These are phyloP conservation scores for Tulasnella calospora DNA, from an alignment of 768 basidiomycete species.

Conservation along the genomic window DNA sequence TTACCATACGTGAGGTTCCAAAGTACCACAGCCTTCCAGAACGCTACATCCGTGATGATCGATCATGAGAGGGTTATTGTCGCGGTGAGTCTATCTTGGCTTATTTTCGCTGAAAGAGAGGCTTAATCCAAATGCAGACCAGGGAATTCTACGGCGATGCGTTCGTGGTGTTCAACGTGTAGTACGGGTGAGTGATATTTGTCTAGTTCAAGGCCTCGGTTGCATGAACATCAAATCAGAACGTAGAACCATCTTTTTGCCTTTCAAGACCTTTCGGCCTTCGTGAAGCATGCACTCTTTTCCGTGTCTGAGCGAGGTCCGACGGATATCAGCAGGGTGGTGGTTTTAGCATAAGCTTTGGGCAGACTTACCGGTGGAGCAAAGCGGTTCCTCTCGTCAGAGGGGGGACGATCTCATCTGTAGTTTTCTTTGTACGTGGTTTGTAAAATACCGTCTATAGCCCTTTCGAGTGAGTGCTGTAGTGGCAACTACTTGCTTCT, in stretches of 20 bases:
- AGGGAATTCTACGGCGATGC: not conserved
- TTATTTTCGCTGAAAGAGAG: not conserved
- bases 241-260: slow-evolving; percentile 68
- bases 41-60: not conserved
- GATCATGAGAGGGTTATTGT: slow-evolving; percentile 17
- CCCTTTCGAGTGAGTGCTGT: not conserved
- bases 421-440: slow-evolving; percentile 36
- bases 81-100: not conserved
- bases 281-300: slow-evolving; percentile 68
- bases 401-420: slow-evolving; percentile 49
- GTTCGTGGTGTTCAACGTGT: not conserved
- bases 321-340: slow-evolving; percentile 9
- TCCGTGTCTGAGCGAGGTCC: slow-evolving; percentile 51
- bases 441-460: slow-evolving; percentile 67
- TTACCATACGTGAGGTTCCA: not conserved
- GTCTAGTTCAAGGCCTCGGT: not conserved
- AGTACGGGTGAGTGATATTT: not conserved
- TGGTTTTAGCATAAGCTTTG: not conserved
- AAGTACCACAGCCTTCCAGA: not conserved
- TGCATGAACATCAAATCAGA: slow-evolving; percentile 64
- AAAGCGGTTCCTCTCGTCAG: slow-evolving; percentile 60
- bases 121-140: not conserved
- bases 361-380: slow-evolving; percentile 53
- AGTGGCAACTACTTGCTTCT: not conserved
- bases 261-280: slow-evolving; percentile 55